Evolutionary conservation across 331 rosid genomes (phyloP).

Genomic region (Telfairia occidentalis): DNA sequence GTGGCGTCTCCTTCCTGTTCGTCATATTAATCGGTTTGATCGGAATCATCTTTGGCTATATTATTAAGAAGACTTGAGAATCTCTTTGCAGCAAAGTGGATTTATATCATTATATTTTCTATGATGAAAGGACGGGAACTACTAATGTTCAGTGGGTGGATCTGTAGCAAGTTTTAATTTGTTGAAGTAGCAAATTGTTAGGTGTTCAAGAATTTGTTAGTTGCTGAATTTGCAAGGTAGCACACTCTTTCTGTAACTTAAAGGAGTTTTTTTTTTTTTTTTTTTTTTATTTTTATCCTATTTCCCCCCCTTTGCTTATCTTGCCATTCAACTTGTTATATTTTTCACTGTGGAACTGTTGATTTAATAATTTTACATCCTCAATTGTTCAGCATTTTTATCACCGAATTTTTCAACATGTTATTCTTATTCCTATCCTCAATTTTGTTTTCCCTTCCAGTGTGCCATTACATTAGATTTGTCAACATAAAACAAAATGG

Average conservation of each 20-base stretch:
- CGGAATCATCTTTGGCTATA: constrained; percentile 63
- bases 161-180: constrained; percentile 25
- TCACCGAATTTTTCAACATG: neutral
- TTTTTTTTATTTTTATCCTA: neutral
- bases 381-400: constrained; percentile 3
- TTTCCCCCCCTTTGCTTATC: neutral
- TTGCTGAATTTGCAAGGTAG: constrained; percentile 31
- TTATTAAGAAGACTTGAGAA: constrained; percentile 50
- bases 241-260: constrained; percentile 48
- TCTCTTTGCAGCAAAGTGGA: neutral
- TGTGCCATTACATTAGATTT: neutral
- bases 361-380: constrained; percentile 10
- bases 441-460: neutral
- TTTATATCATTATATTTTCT: constrained; percentile 3
- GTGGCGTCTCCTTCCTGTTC: constrained; percentile 41
- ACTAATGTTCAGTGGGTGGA: constrained; percentile 20
- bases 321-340: constrained; percentile 2
- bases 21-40: constrained; percentile 53
- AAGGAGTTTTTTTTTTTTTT: neutral
- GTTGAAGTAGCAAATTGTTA: constrained; percentile 31
- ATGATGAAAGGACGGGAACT: constrained; percentile 33
- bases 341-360: constrained; percentile 10
- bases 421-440: neutral
- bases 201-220: constrained; percentile 21
- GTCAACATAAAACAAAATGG: neutral